Evolutionary conservation across 257 asterid genomes (phyloP).

Genomic region (Scutellaria baicalensis): DNA sequence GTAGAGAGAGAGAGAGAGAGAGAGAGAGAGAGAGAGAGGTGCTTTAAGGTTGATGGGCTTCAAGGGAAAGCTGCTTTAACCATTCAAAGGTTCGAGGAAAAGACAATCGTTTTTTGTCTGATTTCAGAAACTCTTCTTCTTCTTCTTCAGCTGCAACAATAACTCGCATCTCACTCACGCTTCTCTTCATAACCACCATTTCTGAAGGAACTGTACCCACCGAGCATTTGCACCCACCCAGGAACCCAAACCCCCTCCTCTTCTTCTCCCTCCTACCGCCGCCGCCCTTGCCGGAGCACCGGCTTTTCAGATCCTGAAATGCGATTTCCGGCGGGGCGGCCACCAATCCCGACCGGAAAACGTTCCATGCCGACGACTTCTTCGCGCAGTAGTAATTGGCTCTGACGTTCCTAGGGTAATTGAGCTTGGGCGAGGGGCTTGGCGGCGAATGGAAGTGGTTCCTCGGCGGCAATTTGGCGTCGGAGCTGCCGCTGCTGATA

Average conservation of each 20-base stretch:
- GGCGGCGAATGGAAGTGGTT: conserved; percentile 64
- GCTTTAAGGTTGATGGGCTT: conserved; percentile 22
- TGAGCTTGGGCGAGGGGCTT: conserved; percentile 54
- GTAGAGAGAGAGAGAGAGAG: too few relatives aligned
- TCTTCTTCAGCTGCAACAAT: not conserved
- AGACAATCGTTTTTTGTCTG: conserved; percentile 37
- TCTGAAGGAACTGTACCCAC: conserved; percentile 28
- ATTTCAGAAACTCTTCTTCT: too few relatives aligned
- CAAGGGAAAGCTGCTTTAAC: conserved; percentile 61
- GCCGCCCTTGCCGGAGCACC: conserved; percentile 19
- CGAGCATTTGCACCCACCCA: conserved; percentile 40
- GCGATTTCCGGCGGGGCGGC: conserved; percentile 46
- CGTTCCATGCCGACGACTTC: conserved; percentile 34
- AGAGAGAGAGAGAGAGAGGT: too few relatives aligned
- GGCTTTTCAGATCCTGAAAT: conserved; percentile 35
- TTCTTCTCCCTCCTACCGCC: conserved; percentile 20
- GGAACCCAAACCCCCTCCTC: conserved; percentile 17
- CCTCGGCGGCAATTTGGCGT: conserved; percentile 11
- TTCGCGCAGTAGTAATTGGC: not conserved
- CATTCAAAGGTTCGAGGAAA: conserved; percentile 68
- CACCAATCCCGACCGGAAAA: conserved; percentile 44
- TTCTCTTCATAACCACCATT: conserved; percentile 12
- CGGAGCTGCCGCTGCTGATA: conserved; percentile 23
- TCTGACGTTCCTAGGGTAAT: not conserved
- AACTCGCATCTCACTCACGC: not conserved